Conservation (phyloP, 768 basidiomycete species). For the Mycena galopus region DNA sequence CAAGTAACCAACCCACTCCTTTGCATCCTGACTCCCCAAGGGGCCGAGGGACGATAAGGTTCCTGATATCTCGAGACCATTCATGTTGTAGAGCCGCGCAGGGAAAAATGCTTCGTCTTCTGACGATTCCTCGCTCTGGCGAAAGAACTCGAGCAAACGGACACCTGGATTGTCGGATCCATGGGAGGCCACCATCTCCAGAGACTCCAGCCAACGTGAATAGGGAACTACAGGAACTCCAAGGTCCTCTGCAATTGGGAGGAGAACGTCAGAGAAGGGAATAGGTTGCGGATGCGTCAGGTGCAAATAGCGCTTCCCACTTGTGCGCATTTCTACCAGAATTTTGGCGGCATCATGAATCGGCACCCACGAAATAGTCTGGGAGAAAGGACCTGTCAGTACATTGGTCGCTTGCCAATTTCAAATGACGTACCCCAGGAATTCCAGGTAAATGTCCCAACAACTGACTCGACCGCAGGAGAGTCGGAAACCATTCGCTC, state of each 20-base stretch:
- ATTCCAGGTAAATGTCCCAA: constrained; percentile 47
- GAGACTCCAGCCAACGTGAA: neutral
- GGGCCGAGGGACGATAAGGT: neutral
- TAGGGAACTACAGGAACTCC: constrained; percentile 5
- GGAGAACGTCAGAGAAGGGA: neutral
- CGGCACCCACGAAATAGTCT: constrained; percentile 45
- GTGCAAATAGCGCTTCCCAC: neutral
- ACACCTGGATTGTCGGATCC: neutral
- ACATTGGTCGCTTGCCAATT: neutral
- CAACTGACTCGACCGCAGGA: constrained; percentile 46
- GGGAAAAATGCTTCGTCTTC: constrained; percentile 6
- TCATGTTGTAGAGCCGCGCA: neutral
- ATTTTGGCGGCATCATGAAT: constrained; percentile 22
- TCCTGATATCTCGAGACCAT: neutral
- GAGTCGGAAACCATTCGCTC: constrained; percentile 55
- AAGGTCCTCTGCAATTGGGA: neutral
- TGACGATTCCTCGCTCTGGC: neutral
- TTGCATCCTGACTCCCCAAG: neutral
- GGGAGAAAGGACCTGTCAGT: neutral
- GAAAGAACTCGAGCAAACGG: neutral
- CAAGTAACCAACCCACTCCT: neutral
- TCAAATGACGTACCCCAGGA: constrained; percentile 41
- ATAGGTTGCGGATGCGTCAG: constrained; percentile 8
- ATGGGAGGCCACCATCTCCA: neutral
- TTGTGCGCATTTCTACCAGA: neutral